phyloP scores from a whole-genome alignment of 345 rosid species.

The Citrus mangshanensis region DNA sequence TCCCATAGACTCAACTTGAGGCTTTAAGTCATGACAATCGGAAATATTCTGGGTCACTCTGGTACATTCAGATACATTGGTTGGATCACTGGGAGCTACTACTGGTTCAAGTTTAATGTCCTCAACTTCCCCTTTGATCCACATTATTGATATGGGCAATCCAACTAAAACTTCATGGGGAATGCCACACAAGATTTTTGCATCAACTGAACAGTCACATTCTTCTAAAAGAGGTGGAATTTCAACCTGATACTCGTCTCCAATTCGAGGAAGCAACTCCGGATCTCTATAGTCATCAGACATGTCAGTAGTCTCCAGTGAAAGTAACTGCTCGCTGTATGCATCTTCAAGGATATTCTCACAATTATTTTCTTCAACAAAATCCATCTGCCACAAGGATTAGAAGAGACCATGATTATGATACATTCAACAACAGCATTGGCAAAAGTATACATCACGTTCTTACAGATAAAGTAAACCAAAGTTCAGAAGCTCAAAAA shows the following conservation, averaged over 20 bases:
- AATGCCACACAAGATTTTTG: conserved; percentile 4
- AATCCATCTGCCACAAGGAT: conserved; percentile 40
- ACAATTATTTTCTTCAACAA: conserved; percentile 18
- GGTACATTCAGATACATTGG: conserved; percentile 16
- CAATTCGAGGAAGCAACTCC: conserved; percentile 52
- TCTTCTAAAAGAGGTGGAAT: conserved; percentile 40
- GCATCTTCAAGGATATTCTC: conserved; percentile 31
- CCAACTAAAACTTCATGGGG: conserved; percentile 32
- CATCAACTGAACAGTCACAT: conserved; percentile 16
- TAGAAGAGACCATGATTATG: background rate
- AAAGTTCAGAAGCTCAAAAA: background rate
- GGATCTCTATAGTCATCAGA: conserved; percentile 37
- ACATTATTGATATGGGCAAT: conserved; percentile 46
- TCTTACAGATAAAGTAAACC: background rate
- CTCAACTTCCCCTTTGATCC: conserved; percentile 34
- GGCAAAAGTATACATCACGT: background rate
- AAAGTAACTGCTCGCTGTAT: conserved; percentile 28
- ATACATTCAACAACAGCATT: background rate
- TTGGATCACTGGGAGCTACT: conserved; percentile 14
- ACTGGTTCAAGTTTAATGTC: conserved; percentile 18
- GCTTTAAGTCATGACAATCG: conserved; percentile 3
- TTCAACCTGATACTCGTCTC: conserved; percentile 51
- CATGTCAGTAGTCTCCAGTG: conserved; percentile 27
- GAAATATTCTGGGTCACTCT: background rate
- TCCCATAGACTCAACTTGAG: conserved; percentile 21